Conservation (phyloP, 805 yeast species). For the Kazachstania taianensis region DNA sequence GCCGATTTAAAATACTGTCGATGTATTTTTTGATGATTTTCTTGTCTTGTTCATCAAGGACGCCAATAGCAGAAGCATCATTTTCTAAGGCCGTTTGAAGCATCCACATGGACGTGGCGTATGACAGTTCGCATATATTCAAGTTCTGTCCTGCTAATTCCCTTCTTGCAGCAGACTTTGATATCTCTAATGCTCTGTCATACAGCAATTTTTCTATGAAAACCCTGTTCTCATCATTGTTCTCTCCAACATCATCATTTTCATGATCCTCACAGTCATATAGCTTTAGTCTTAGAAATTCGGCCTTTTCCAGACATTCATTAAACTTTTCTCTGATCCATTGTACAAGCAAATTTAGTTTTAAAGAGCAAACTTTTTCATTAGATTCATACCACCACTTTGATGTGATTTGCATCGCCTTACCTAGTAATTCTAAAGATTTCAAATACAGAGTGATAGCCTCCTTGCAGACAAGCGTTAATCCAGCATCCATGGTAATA, state of each 20-base stretch:
- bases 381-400: constrained; percentile 72
- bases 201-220: constrained; percentile 80
- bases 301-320: constrained; percentile 83
- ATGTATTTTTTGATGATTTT: constrained; percentile 73
- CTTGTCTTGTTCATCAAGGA: constrained; percentile 61
- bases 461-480: constrained; percentile 52
- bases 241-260: constrained; percentile 30
- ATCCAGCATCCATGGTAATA: not conserved
- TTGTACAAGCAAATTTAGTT: constrained; percentile 64
- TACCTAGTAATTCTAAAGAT: constrained; percentile 69
- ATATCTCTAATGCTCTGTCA: constrained; percentile 88
- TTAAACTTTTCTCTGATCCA: constrained; percentile 87
- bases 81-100: constrained; percentile 69
- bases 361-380: constrained; percentile 33
- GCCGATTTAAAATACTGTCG: constrained; percentile 69
- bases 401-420: constrained; percentile 77
- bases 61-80: constrained; percentile 62
- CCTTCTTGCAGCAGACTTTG: constrained; percentile 81
- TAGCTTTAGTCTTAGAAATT: constrained; percentile 51
- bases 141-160: constrained; percentile 57
- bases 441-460: constrained; percentile 80
- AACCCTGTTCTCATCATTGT: constrained; percentile 22
- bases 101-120: constrained; percentile 94
- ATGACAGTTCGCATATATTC: constrained; percentile 72
- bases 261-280: constrained; percentile 24